A percentile compares a stretch with the other conserved stretches of the same genome.
Conservation (phyloP, 352 stramenopile genomes). For the Pythium rhizo-oryzae region DNA sequence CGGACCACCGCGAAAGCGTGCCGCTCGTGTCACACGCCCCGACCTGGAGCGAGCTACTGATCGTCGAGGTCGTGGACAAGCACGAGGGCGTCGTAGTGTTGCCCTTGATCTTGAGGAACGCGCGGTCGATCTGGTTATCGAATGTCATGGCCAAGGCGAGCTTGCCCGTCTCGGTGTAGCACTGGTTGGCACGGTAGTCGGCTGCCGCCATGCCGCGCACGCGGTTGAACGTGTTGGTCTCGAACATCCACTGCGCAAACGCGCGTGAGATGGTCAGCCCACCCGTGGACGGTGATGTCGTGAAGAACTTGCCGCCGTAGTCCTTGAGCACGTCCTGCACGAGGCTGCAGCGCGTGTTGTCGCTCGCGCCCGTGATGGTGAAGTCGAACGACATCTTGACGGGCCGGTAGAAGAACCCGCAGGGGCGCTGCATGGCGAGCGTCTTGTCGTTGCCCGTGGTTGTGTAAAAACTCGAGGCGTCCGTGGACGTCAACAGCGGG, state of each 20-base stretch:
- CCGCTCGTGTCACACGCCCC: slow-evolving; percentile 17
- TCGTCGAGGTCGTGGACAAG: slow-evolving; percentile 15
- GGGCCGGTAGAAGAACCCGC: slow-evolving; percentile 37
- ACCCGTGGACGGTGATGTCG: slow-evolving; percentile 12
- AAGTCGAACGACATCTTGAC: slow-evolving; percentile 45
- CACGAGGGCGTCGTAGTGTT: slow-evolving; percentile 18
- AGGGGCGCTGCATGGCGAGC: slow-evolving; percentile 29
- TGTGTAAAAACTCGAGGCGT: slow-evolving; percentile 31
- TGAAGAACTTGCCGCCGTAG: slow-evolving; percentile 32
- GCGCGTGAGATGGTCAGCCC: slow-evolving; percentile 29
- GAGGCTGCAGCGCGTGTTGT: slow-evolving; percentile 29
- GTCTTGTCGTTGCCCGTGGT: slow-evolving; percentile 29
- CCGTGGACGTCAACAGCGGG: slow-evolving; percentile 23
- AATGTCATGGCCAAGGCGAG: slow-evolving; percentile 29
- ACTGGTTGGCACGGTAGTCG: slow-evolving; percentile 37
- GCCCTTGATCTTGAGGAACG: slow-evolving; percentile 35
- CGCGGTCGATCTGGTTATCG: slow-evolving; percentile 30
- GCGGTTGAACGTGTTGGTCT: slow-evolving; percentile 34
- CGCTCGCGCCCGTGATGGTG: slow-evolving; percentile 24
- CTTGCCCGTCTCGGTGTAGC: slow-evolving; percentile 37
- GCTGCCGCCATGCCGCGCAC: slow-evolving; percentile 34
- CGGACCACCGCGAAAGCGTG: slow-evolving; percentile 22
- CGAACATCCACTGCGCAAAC: slow-evolving; percentile 37
- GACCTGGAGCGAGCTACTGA: slow-evolving; percentile 24
- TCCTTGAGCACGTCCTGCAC: slow-evolving; percentile 21